Evolutionary conservation across 1,139 yeast genomes (phyloP).

Genomic region (Kurtzmaniella quercitrusa): DNA sequence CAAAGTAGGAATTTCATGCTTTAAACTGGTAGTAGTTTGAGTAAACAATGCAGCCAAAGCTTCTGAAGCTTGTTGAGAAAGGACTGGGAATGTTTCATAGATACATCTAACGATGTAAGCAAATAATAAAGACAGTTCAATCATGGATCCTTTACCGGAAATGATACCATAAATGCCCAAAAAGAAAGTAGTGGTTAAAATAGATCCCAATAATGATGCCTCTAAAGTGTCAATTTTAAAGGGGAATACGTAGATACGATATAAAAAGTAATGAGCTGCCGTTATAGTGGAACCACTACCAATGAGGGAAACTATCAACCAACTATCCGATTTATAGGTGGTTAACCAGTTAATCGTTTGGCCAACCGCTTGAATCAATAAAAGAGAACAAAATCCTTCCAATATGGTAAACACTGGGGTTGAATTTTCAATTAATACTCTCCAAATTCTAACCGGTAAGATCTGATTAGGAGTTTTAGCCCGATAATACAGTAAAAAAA

Average conservation of each 20-base stretch:
- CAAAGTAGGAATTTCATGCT: constrained; percentile 35
- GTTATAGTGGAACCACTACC: constrained; percentile 75
- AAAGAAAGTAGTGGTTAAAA: constrained; percentile 70
- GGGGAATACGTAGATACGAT: constrained; percentile 75
- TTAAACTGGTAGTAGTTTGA: constrained; percentile 34
- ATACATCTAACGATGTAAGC: constrained; percentile 91
- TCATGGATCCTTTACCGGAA: constrained; percentile 78
- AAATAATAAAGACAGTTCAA: constrained; percentile 80
- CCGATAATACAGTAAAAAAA: constrained; percentile 55
- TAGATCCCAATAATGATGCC: constrained; percentile 82
- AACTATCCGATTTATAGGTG: constrained; percentile 63
- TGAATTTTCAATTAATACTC: constrained; percentile 62
- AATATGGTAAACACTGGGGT: constrained; percentile 85
- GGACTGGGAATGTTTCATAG: constrained; percentile 84
- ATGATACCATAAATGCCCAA: constrained; percentile 81
- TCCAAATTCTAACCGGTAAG: constrained; percentile 50
- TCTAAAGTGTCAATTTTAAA: constrained; percentile 68
- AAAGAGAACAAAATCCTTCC: constrained; percentile 88
- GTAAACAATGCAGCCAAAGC: constrained; percentile 35
- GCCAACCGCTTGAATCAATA: constrained; percentile 88
- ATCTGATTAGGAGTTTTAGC: constrained; percentile 16
- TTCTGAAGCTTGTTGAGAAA: constrained; percentile 50
- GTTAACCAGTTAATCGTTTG: constrained; percentile 75
- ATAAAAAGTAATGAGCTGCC: constrained; percentile 70
- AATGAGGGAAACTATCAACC: constrained; percentile 75